Conservation (phyloP, 352 stramenopile species). For the Pythium aphanidermatum region DNA sequence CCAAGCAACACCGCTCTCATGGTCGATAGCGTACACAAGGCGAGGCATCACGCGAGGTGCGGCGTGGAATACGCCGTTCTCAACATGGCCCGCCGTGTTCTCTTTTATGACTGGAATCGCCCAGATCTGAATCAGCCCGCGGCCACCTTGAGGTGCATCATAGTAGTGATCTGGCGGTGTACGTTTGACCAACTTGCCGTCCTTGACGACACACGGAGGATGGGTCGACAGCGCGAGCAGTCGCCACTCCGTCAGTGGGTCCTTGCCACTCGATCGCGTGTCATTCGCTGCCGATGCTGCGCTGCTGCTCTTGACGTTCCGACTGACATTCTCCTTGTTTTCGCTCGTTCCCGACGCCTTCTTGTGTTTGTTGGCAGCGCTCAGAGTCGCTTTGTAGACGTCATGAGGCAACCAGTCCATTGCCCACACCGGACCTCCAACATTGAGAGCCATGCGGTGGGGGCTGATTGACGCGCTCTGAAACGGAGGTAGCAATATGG, state of each 20-base stretch:
- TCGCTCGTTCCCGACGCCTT: background rate
- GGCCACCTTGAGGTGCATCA: conserved; percentile 38
- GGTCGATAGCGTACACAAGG: conserved; percentile 72
- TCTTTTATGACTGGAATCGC: conserved; percentile 38
- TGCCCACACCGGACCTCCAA: conserved; percentile 67
- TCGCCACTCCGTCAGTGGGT: conserved; percentile 33
- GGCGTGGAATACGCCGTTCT: background rate
- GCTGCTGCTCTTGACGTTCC: conserved; percentile 10
- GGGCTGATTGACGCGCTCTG: conserved; percentile 27
- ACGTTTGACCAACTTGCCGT: conserved; percentile 50
- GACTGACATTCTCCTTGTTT: conserved; percentile 32
- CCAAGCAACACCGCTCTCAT: conserved; percentile 71
- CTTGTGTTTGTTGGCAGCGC: conserved; percentile 2
- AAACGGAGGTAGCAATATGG: conserved; percentile 42
- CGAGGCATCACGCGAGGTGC: conserved; percentile 22
- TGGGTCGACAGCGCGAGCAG: conserved; percentile 62
- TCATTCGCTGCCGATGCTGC: conserved; percentile 1
- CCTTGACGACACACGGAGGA: conserved; percentile 53
- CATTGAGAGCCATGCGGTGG: conserved; percentile 51
- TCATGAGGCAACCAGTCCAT: conserved; percentile 70
- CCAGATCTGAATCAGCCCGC: conserved; percentile 75
- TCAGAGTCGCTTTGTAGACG: conserved; percentile 13
- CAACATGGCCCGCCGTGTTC: conserved; percentile 1
- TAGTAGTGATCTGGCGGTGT: conserved; percentile 79
- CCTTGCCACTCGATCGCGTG: background rate